Percentiles rank a stretch among this genome's conserved stretches.
Evolutionary conservation across 345 rosid genomes (phyloP).

Genomic region (Salix purpurea): DNA sequence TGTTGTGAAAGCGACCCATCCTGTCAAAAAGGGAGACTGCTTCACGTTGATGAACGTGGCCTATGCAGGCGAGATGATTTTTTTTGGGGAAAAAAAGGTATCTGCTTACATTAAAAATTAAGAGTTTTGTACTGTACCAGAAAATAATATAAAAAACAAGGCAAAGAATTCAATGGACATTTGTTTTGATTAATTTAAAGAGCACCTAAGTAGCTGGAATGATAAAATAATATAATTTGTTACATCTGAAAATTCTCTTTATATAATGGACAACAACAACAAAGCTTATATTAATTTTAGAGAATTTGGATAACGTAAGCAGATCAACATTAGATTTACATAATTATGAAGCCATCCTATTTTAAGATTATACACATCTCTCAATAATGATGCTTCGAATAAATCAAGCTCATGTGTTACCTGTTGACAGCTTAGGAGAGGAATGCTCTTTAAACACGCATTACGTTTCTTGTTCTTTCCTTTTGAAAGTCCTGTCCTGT

Average conservation of each 20-base stretch:
- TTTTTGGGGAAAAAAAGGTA: not conserved
- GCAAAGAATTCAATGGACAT: too few relatives aligned
- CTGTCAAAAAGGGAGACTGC: not conserved
- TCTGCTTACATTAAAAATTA: not conserved
- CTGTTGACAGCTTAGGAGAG: not conserved
- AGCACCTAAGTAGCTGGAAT: too few relatives aligned
- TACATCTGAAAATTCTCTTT: not conserved
- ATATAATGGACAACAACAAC: not conserved
- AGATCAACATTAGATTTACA: slow-evolving; percentile 11
- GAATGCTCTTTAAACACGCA: not conserved
- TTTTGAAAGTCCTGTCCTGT: not conserved
- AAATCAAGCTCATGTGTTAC: not conserved
- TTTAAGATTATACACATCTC: not conserved
- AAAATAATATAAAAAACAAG: too few relatives aligned
- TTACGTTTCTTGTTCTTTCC: not conserved
- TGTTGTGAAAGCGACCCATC: not conserved
- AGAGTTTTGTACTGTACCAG: not conserved
- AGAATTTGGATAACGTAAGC: slow-evolving; percentile 20
- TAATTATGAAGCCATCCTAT: slow-evolving; percentile 20
- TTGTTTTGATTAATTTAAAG: too few relatives aligned
- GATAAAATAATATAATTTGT: too few relatives aligned
- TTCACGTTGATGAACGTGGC: not conserved
- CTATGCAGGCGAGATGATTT: not conserved
- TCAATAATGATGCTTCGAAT: not conserved
- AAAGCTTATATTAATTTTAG: not conserved